Base-by-base conservation (phyloP, 202 grass and related monocot genomes). In the Carex arenaria region DNA sequence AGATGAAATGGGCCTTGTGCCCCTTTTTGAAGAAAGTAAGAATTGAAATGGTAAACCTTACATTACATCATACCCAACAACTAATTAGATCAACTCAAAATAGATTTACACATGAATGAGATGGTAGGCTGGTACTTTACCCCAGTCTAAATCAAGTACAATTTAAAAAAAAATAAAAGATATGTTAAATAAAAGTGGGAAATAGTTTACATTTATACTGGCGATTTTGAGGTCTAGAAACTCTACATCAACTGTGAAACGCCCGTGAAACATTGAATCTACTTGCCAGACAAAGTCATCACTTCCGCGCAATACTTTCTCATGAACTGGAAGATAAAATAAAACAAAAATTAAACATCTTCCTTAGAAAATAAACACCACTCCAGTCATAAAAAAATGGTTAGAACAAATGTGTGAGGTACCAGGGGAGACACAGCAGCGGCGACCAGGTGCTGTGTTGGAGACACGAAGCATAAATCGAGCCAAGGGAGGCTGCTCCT, bases 281-380 rank as follows among this genome's bases (percentile, higher is more conserved):
- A 90, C 60, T 79, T 81, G 89, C 93, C 95, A 98, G 2, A 87
- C 67, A 81, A 98, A 98, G 79, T 95, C 95, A 19, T 98, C 95
- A 7, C 91, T 98, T 59, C 78, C 91, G 23, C 93, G 92, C 52
- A 98, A 85, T 75, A 95, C 84, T 45, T 71, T 88, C 42, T 98
- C 95, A 12, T 83, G 19, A 80, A 97, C 93, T 95, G 77, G 36
- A 84, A 89, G 4, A 59, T 52, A 84, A 76, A n/a, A 51, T 78
- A 34, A 51, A 7, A 61, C 12, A 57, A 55, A 59, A 18, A 49
- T 14, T 49, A 28, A 82, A 74, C 6, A 71, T n/a, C 1, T 47
- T 71, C n/a, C 38, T 47, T 15, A 43, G n/a, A 71, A 71, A 45
- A 64, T 43, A 86, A 78, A 47, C 17, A 32, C 3, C 23, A 38